Conservation (phyloP, 495 filamentous ascomycete species). For the Xylaria venustula region DNA sequence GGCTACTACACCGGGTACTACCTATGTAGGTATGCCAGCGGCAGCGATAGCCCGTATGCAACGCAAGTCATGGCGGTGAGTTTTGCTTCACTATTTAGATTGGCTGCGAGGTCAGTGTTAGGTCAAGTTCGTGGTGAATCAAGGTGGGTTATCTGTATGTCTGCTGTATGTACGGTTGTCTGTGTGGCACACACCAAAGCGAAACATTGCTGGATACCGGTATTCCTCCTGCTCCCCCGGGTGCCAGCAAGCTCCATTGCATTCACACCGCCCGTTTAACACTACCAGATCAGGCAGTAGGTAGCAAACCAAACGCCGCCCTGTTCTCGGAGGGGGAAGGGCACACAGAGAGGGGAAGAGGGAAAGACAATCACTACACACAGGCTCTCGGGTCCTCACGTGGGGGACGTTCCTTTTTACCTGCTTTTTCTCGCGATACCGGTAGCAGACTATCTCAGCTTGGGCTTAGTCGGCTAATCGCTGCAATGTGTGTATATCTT, state of each 20-base stretch:
- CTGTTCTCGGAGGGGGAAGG: background rate
- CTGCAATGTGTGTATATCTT: background rate
- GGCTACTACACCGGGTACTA: background rate
- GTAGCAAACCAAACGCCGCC: background rate
- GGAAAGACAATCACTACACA: background rate
- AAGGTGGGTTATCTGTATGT: background rate
- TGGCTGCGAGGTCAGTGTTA: background rate
- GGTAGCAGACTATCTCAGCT: background rate
- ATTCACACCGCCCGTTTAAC: constrained; percentile 12
- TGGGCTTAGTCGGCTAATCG: background rate
- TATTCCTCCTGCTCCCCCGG: background rate
- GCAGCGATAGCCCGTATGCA: constrained; percentile 9
- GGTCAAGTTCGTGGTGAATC: background rate
- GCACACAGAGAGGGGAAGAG: background rate
- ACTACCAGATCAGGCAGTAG: background rate
- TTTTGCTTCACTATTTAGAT: constrained; percentile 9
- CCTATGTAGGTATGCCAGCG: background rate
- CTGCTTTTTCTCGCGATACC: background rate
- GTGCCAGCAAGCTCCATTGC: constrained; percentile 4
- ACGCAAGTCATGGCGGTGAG: constrained; percentile 16
- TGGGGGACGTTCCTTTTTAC: constrained; percentile 1
- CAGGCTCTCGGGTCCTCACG: background rate
- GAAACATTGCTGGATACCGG: constrained; percentile 3
- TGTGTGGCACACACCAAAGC: constrained; percentile 4
- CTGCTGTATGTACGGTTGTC: background rate